Conservation (phyloP, 2,329 filamentous ascomycete genomes). For the Aspergillus calidoustus region DNA sequence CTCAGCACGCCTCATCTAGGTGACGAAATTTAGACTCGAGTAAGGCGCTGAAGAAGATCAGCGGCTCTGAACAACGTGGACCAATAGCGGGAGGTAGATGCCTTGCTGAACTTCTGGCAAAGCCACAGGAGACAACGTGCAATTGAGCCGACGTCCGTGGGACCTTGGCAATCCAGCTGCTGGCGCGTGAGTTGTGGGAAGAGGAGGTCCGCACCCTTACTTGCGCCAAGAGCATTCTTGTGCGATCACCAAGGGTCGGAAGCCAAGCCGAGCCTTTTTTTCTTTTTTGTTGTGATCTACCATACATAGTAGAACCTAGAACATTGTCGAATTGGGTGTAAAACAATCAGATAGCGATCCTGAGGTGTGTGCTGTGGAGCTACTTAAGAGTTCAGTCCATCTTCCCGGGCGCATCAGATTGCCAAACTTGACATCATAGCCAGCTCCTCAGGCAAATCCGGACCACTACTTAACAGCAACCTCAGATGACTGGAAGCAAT, state of each 20-base stretch:
- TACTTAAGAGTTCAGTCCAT: constrained; percentile 2
- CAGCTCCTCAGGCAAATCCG: constrained; percentile 7
- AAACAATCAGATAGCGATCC: neutral
- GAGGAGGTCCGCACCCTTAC: constrained; percentile 22
- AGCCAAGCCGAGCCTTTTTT: constrained; percentile 15
- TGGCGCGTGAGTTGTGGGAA: neutral
- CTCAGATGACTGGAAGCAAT: neutral
- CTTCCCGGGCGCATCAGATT: constrained; percentile 11
- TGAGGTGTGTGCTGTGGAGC: constrained; percentile 1
- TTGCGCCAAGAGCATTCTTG: constrained; percentile 28
- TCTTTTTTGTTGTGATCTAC: constrained; percentile 16
- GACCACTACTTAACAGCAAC: constrained; percentile 2
- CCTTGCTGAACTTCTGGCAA: neutral
- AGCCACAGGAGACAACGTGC: neutral
- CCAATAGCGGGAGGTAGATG: constrained; percentile 9
- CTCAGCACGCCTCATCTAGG: constrained; percentile 4
- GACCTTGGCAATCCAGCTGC: constrained; percentile 11
- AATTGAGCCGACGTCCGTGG: constrained; percentile 7
- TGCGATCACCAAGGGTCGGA: constrained; percentile 12
- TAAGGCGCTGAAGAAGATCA: constrained; percentile 2
- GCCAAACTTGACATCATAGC: constrained; percentile 17
- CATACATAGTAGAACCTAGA: constrained; percentile 14
- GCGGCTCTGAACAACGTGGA: constrained; percentile 13
- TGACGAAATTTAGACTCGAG: neutral
- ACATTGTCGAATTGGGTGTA: constrained; percentile 1